Conservation (phyloP, 179 eudicot genomes). For the Nepenthes alata region DNA sequence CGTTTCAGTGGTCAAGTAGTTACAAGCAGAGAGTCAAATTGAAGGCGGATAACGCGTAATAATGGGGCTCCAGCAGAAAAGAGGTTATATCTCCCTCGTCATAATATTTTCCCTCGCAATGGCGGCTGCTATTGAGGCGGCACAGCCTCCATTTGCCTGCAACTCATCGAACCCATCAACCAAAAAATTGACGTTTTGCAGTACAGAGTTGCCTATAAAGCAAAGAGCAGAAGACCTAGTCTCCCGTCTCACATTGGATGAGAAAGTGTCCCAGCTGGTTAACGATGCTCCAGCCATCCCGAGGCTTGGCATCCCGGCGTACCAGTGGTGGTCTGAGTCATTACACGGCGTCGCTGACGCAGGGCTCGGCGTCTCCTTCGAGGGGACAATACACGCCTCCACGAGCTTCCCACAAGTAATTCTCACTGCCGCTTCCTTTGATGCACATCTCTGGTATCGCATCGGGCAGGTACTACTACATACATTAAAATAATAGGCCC, state of each 20-base stretch:
- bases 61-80: not conserved
- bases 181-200: slow-evolving; percentile 39
- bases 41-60: too few species aligned
- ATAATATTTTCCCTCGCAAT: not conserved
- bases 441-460: slow-evolving; percentile 63
- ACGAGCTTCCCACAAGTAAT: slow-evolving; percentile 86
- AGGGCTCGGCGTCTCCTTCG: slow-evolving; percentile 35
- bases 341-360: slow-evolving; percentile 72
- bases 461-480: slow-evolving; percentile 49
- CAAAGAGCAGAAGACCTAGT: slow-evolving; percentile 46
- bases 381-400: slow-evolving; percentile 27
- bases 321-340: slow-evolving; percentile 94
- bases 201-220: slow-evolving; percentile 16
- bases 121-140: not conserved
- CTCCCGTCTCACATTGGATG: slow-evolving; percentile 52
- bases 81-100: not conserved
- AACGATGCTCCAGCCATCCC: slow-evolving; percentile 48
- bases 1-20: too few species aligned
- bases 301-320: slow-evolving; percentile 62
- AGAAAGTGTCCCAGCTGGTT: slow-evolving; percentile 57
- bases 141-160: slow-evolving; percentile 44
- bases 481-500: too few species aligned
- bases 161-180: slow-evolving; percentile 34
- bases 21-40: too few species aligned
- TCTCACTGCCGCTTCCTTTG: slow-evolving; percentile 76